Base-by-base conservation (phyloP, 257 asterid genomes). In the Lavandula angustifolia region DNA sequence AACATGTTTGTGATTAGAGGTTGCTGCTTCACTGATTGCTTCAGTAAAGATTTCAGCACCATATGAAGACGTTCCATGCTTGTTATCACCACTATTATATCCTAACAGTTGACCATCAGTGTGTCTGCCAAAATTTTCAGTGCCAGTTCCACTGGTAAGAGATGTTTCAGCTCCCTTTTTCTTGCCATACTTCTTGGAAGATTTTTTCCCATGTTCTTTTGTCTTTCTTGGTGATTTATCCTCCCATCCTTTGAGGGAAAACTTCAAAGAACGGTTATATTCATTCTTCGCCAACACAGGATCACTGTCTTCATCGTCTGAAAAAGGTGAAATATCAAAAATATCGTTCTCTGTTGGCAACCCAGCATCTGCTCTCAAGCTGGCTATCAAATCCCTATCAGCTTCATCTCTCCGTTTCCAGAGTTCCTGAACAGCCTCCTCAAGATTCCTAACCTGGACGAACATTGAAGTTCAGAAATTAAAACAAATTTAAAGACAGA, bases 391-490 rank as follows among this genome's bases (percentile, higher is more conserved):
- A 66, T 90, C 94, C 78, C 54, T 85, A 67, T 94, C 99, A 70
- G 91, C 86, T 82, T 80, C 91, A 70, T 90, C 95, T 80, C 82
- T 90, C 75, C 96, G 85, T 75, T 73, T 90, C 99, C 99, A 90
- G 42, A 94, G 97, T 86, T 94, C 97, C 82, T 74, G 86, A 70
- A 86, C 95, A 67, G 95, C 94, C 73, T 90, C 95, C 73, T 94
- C 96, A 59, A 74, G 87, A 75, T 77, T 81, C 71, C 80, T 80
- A 72, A 86, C 71, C 99, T 92, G 89, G 60, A 33, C 38, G 66
- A 37, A 62, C 47, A 66, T 60, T 29, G 51, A 61, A 33, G 29
- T 14, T 6, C 11, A 52, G 13, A 29, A 53, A 53, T 53, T 31
- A 10, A 53, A 53, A 11, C 59, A 3, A 49, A 18, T 2, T 8